Conservation (phyloP, 345 rosid species). For the Eutrema japonicum region DNA sequence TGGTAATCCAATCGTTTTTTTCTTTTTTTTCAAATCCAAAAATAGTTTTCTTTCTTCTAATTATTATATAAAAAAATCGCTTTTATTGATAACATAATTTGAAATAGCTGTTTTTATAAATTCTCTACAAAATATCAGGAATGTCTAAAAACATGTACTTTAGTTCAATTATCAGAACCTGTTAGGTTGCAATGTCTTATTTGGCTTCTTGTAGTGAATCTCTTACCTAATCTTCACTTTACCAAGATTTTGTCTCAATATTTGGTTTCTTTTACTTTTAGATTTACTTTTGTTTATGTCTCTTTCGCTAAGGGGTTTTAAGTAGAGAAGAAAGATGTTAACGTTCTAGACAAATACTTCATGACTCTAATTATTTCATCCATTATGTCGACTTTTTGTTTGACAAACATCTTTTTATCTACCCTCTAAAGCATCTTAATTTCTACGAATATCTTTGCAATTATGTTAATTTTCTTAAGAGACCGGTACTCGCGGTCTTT, state of each 20-base stretch:
- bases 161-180: conserved; percentile 11
- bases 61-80: neutral
- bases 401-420: conserved; percentile 26
- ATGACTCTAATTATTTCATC: conserved; percentile 8
- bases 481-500: neutral
- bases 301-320: conserved; percentile 14
- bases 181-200: conserved; percentile 26
- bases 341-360: conserved; percentile 33
- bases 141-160: neutral
- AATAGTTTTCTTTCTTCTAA: too few species aligned
- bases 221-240: conserved; percentile 39
- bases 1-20: neutral
- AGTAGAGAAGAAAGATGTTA: conserved; percentile 38
- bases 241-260: conserved; percentile 33
- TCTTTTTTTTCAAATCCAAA: neutral
- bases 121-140: neutral
- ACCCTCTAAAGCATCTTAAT: conserved; percentile 3
- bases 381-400: conserved; percentile 17
- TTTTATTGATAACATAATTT: neutral
- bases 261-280: conserved; percentile 29
- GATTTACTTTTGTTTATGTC: conserved; percentile 10
- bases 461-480: neutral
- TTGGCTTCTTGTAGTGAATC: conserved; percentile 26
- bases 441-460: conserved; percentile 9
- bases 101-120: neutral